A percentile compares a stretch with the other conserved stretches of the same genome.
phyloP scores from a whole-genome alignment of 2,329 filamentous ascomycete species.

The Ceratocystiopsis brevicomis region DNA sequence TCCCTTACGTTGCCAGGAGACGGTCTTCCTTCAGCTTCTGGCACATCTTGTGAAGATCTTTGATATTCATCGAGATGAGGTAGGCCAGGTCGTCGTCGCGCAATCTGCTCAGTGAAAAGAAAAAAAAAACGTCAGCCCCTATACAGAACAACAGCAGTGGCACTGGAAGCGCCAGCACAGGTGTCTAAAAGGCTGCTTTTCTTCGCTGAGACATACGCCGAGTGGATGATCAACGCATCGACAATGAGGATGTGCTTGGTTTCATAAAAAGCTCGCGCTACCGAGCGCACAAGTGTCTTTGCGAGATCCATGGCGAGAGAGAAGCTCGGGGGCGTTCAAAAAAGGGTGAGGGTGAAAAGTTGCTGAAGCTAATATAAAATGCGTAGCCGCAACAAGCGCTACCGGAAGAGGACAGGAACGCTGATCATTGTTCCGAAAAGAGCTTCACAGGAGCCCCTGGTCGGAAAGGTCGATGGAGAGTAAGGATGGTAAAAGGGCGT shows the following conservation, averaged over 20 bases:
- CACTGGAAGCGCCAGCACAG: constrained; percentile 11
- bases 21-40: constrained; percentile 72
- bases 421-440: no score
- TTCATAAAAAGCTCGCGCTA: constrained; percentile 71
- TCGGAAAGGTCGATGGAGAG: no score
- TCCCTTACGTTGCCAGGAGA: constrained; percentile 53
- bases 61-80: constrained; percentile 74
- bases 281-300: constrained; percentile 69
- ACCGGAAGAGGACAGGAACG: no score
- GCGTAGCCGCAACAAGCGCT: no score
- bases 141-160: constrained; percentile 11
- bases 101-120: constrained; percentile 23
- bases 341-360: no score
- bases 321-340: no score
- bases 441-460: no score
- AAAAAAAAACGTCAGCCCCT: constrained; percentile 28
- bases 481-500: no score
- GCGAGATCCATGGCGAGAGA: constrained; percentile 28
- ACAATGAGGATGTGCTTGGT: constrained; percentile 70
- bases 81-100: constrained; percentile 77
- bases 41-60: constrained; percentile 79
- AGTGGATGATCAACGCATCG: constrained; percentile 73
- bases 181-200: background rate
- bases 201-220: constrained; percentile 42
- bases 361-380: no score